phyloP scores from a whole-genome alignment of 2,329 filamentous ascomycete genomes.

The Nemania bipapillata region DNA sequence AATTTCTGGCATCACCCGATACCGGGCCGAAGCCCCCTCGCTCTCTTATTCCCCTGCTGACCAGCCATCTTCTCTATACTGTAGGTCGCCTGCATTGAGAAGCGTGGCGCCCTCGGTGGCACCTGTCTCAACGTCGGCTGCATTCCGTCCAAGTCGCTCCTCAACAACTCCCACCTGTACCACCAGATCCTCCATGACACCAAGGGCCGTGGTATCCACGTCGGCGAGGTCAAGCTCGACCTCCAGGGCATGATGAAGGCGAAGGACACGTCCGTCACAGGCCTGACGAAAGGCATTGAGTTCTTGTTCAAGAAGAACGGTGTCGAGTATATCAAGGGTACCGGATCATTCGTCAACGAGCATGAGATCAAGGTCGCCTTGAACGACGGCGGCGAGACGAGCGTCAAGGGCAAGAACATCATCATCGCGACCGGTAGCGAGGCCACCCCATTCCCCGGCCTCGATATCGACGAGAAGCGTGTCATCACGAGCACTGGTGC shows the following conservation, averaged over 20 bases:
- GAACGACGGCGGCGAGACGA: slow-evolving; percentile 89
- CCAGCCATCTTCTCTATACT: slow-evolving; percentile 3
- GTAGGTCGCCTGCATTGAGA: slow-evolving; percentile 96
- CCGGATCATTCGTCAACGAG: slow-evolving; percentile 85
- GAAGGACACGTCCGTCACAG: slow-evolving; percentile 88
- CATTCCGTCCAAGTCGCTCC: slow-evolving; percentile 98
- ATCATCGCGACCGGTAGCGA: slow-evolving; percentile 96
- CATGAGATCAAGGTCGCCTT: slow-evolving; percentile 92
- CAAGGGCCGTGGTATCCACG: slow-evolving; percentile 96
- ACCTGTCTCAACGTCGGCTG: slow-evolving; percentile 99
- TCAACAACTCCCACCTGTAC: slow-evolving; percentile 99
- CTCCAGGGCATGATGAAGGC: slow-evolving; percentile 97
- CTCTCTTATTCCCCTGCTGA: slow-evolving; percentile 15
- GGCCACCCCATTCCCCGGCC: slow-evolving; percentile 92
- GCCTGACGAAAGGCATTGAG: slow-evolving; percentile 96
- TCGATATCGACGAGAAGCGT: slow-evolving; percentile 96
- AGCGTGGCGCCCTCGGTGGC: slow-evolving; percentile 92
- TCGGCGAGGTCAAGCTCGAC: slow-evolving; percentile 96
- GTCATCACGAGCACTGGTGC: slow-evolving; percentile 97
- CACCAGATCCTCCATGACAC: slow-evolving; percentile 97
- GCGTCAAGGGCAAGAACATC: slow-evolving; percentile 92
- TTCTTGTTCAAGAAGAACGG: slow-evolving; percentile 99
- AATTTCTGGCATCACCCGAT: slow-evolving; percentile 17
- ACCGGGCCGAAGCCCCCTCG: slow-evolving; percentile 5
- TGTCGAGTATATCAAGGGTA: slow-evolving; percentile 96